Percentiles rank a stretch among this genome's conserved stretches.
phyloP scores from a whole-genome alignment of 768 basidiomycete genomes.

The Trametes cingulata region DNA sequence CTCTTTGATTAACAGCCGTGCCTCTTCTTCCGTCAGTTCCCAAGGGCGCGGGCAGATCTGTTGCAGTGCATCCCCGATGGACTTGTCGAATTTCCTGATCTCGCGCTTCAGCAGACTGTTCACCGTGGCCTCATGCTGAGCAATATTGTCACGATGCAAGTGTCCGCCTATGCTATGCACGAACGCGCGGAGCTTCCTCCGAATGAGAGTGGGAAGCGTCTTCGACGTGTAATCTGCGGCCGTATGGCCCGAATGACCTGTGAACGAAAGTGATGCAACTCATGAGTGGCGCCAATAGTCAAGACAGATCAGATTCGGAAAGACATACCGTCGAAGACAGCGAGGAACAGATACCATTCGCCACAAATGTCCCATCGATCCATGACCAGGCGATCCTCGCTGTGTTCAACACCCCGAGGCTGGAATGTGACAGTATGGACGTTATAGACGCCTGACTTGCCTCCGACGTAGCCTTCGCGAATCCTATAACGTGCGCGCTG shows the following conservation, averaged over 20 bases:
- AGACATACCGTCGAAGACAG: slow-evolving; percentile 14
- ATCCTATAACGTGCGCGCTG: neutral
- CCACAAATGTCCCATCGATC: too few species aligned
- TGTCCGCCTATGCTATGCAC: neutral
- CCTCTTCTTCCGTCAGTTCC: neutral
- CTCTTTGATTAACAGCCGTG: neutral
- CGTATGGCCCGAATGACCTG: neutral
- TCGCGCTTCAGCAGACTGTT: neutral
- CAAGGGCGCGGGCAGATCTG: slow-evolving; percentile 3
- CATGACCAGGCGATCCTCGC: slow-evolving; percentile 7
- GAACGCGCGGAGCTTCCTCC: neutral
- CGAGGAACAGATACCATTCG: neutral
- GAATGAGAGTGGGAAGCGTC: neutral
- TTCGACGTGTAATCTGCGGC: neutral
- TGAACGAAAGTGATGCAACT: neutral
- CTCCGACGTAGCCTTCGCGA: neutral
- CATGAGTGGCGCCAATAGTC: too few species aligned
- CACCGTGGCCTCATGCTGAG: neutral
- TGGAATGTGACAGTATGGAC: slow-evolving; percentile 8
- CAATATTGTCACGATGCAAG: neutral
- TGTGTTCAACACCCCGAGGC: neutral
- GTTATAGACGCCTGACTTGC: neutral
- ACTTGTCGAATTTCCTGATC: slow-evolving; percentile 2
- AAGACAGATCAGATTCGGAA: too few species aligned
- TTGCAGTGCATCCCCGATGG: neutral